phyloP scores from a whole-genome alignment of 139 green algal species.

The Chlamydomonas sp. region DNA sequence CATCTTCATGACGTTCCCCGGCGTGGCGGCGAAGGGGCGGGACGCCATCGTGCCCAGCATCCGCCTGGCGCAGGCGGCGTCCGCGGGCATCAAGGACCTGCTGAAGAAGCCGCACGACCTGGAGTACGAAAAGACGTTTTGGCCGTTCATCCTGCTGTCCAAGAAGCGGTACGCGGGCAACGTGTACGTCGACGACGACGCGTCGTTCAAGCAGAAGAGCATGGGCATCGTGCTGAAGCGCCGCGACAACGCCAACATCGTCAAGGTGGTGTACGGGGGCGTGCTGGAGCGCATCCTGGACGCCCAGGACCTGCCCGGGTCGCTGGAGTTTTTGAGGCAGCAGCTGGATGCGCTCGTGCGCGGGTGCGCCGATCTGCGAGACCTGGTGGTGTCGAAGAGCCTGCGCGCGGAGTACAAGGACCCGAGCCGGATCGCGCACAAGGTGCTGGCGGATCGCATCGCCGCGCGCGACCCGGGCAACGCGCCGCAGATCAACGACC shows the following conservation, averaged over 20 bases:
- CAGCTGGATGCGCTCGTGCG: not conserved
- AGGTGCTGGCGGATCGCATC: slow-evolving; percentile 24
- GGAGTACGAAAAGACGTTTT: slow-evolving; percentile 27
- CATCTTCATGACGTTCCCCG: not conserved
- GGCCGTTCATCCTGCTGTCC: slow-evolving; percentile 16
- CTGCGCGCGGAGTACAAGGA: slow-evolving; percentile 22
- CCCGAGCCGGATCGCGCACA: slow-evolving; percentile 17
- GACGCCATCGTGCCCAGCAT: not conserved
- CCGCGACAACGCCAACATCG: slow-evolving; percentile 22
- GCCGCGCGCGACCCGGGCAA: slow-evolving; percentile 19
- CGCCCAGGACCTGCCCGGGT: not conserved
- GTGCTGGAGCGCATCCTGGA: slow-evolving; percentile 18
- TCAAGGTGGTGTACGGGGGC: slow-evolving; percentile 22
- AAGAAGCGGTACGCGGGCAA: slow-evolving; percentile 32
- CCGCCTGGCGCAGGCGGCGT: not conserved
- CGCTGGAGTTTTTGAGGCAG: not conserved
- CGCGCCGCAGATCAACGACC: slow-evolving; percentile 20
- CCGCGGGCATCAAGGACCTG: not conserved
- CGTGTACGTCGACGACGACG: slow-evolving; percentile 13
- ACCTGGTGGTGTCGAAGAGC: slow-evolving; percentile 19
- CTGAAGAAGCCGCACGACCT: slow-evolving; percentile 22
- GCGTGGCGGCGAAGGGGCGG: not conserved
- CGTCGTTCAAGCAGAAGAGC: slow-evolving; percentile 9
- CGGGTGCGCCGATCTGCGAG: not conserved
- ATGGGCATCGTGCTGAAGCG: slow-evolving; percentile 24